phyloP scores from a whole-genome alignment of 2,329 filamentous ascomycete genomes.

The Clarireedia paspali region DNA sequence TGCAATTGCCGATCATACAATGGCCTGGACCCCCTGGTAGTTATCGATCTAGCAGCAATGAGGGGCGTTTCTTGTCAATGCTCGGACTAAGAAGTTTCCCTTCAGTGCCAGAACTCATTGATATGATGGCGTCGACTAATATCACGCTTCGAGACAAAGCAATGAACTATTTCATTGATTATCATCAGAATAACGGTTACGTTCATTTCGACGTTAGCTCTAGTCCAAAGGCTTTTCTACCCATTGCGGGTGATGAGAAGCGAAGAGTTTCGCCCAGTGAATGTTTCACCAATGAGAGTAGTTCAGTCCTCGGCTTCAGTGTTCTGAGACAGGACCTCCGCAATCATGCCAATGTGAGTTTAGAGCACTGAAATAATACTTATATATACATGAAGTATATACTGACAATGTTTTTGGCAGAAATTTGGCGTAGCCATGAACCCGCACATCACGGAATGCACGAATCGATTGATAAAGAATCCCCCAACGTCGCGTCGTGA shows the following conservation, averaged over 20 bases:
- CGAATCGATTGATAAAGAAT: slow-evolving; percentile 61
- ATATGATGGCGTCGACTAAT: slow-evolving; percentile 63
- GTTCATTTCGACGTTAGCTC: slow-evolving; percentile 50
- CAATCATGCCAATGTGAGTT: slow-evolving; percentile 55
- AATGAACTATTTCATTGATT: slow-evolving; percentile 74
- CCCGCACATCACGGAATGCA: slow-evolving; percentile 70
- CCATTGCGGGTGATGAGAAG: slow-evolving; percentile 59
- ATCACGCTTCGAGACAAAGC: slow-evolving; percentile 55
- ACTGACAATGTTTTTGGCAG: slow-evolving; percentile 19
- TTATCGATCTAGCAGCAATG: slow-evolving; percentile 56
- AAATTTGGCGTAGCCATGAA: slow-evolving; percentile 84
- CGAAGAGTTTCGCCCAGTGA: slow-evolving; percentile 62
- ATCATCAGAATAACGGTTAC: slow-evolving; percentile 75
- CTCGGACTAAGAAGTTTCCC: slow-evolving; percentile 72
- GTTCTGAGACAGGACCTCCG: slow-evolving; percentile 72
- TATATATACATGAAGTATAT: neutral
- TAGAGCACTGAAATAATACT: neutral
- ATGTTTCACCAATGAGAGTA: slow-evolving; percentile 76
- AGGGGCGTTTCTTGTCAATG: slow-evolving; percentile 64
- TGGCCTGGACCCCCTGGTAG: slow-evolving; percentile 65
- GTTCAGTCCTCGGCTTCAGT: slow-evolving; percentile 70
- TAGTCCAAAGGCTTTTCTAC: slow-evolving; percentile 57
- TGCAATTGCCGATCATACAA: slow-evolving; percentile 69
- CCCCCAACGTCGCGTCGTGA: slow-evolving; percentile 61
- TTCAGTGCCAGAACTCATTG: slow-evolving; percentile 63